phyloP scores from a whole-genome alignment of 164 flowering plant genomes.

The Liquidambar formosana region DNA sequence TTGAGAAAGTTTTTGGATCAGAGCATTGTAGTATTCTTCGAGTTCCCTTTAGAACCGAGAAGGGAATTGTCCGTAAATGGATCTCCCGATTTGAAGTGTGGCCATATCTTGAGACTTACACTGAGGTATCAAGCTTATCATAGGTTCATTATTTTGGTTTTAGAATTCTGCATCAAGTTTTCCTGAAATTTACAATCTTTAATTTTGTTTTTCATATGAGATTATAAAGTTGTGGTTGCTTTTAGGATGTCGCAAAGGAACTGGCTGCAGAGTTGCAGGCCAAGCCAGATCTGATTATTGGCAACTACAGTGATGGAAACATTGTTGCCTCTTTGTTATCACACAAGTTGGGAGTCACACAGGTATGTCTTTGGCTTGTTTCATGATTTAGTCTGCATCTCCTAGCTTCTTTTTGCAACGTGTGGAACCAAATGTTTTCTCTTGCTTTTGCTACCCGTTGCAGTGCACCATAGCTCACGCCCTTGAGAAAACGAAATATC shows the following conservation, averaged over 20 bases:
- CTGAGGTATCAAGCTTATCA: constrained; percentile 35
- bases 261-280: constrained; percentile 34
- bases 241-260: constrained; percentile 5
- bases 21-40: constrained; percentile 53
- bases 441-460: neutral
- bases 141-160: too few species aligned
- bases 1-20: constrained; percentile 47
- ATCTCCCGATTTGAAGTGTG: constrained; percentile 65
- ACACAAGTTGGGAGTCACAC: constrained; percentile 55
- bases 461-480: constrained; percentile 79
- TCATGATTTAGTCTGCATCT: too few species aligned
- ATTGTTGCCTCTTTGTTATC: constrained; percentile 62
- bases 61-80: constrained; percentile 50
- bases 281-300: constrained; percentile 65
- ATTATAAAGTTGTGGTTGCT: neutral
- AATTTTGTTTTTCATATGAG: neutral
- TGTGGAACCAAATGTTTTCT: neutral
- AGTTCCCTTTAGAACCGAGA: constrained; percentile 52
- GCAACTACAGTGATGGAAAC: constrained; percentile 74
- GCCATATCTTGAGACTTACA: constrained; percentile 59
- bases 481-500: constrained; percentile 69
- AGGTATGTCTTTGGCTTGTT: constrained; percentile 22
- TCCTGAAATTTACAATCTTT: too few species aligned
- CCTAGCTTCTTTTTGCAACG: neutral
- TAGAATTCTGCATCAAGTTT: too few species aligned